These are phyloP conservation scores for Apostasia ramifera DNA, from an alignment of 106 monocot species.

Conservation along the genomic window DNA sequence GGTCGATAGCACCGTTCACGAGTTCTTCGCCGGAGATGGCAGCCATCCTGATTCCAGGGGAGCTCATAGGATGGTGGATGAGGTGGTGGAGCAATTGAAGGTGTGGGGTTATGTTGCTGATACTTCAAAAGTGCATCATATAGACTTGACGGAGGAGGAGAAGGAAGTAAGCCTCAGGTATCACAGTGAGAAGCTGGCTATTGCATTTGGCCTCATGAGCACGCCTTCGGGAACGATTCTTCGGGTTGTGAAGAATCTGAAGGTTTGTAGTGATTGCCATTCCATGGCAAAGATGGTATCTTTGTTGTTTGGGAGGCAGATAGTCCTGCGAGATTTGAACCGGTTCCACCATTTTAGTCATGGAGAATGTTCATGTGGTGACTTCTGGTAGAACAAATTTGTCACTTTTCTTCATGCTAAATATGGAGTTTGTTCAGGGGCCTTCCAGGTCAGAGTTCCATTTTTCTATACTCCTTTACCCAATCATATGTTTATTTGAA, in stretches of 20 bases:
- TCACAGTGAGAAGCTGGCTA: slow-evolving; percentile 87
- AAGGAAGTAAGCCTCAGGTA: slow-evolving; percentile 61
- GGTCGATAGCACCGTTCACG: slow-evolving; percentile 47
- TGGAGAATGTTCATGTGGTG: slow-evolving; percentile 63
- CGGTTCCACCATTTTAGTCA: slow-evolving; percentile 63
- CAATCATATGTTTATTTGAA: too few species aligned
- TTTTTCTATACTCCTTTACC: too few species aligned
- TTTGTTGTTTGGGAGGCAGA: slow-evolving; percentile 42
- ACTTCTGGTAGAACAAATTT: slow-evolving; percentile 43
- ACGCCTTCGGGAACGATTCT: slow-evolving; percentile 52
- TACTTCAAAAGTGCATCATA: slow-evolving; percentile 43
- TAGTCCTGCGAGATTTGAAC: slow-evolving; percentile 67
- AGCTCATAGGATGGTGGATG: slow-evolving; percentile 42
- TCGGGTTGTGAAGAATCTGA: slow-evolving; percentile 65
- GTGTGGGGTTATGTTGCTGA: slow-evolving; percentile 51
- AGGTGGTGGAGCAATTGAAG: slow-evolving; percentile 50
- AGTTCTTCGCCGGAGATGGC: slow-evolving; percentile 68
- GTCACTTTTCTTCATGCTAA: too few species aligned
- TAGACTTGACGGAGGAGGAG: slow-evolving; percentile 50
- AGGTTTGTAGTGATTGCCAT: slow-evolving; percentile 69
- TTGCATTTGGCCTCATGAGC: slow-evolving; percentile 68
- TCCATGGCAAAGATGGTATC: slow-evolving; percentile 57
- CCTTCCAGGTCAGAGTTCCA: too few species aligned
- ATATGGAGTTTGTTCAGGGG: too few species aligned
- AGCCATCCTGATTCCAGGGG: slow-evolving; percentile 45